Evolutionary conservation across 768 basidiomycete genomes (phyloP).

Genomic region (Rhodotorula kratochvilovae): DNA sequence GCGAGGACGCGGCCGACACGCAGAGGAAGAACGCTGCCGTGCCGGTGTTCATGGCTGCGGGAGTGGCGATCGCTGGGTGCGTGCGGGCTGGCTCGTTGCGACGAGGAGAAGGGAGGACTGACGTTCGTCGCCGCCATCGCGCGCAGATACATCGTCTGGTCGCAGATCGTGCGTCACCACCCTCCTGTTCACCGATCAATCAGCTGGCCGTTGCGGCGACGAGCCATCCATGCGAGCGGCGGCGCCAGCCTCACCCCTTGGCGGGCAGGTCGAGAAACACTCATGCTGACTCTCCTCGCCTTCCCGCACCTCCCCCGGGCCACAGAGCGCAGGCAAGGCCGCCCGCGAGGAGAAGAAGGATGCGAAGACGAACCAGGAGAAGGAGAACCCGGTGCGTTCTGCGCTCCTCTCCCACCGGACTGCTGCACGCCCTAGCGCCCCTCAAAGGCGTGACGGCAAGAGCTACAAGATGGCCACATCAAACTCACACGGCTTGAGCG

Average conservation of each 20-base stretch:
- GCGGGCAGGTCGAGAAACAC: neutral
- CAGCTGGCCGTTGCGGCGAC: too few species aligned
- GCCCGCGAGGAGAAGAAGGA: neutral
- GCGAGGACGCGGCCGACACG: constrained; percentile 5
- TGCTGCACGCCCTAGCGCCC: neutral
- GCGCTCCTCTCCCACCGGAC: too few species aligned
- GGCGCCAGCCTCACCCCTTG: too few species aligned
- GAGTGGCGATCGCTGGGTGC: neutral
- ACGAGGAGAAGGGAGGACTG: neutral
- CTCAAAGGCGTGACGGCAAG: neutral
- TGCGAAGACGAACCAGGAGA: neutral
- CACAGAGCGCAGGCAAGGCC: neutral
- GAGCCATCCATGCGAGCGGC: too few species aligned
- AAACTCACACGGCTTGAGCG: too few species aligned
- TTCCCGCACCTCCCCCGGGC: too few species aligned
- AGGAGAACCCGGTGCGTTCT: neutral
- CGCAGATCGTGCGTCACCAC: neutral
- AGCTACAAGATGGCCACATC: neutral
- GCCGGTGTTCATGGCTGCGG: neutral
- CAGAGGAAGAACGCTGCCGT: constrained; percentile 1
- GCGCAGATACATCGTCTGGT: constrained; percentile 9
- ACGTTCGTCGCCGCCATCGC: neutral
- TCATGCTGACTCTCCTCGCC: neutral
- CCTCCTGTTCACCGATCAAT: too few species aligned
- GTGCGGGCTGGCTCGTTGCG: too few species aligned